Evolutionary conservation across 495 filamentous ascomycete genomes (phyloP).

Genomic region (Rhizodiscina lignyota): DNA sequence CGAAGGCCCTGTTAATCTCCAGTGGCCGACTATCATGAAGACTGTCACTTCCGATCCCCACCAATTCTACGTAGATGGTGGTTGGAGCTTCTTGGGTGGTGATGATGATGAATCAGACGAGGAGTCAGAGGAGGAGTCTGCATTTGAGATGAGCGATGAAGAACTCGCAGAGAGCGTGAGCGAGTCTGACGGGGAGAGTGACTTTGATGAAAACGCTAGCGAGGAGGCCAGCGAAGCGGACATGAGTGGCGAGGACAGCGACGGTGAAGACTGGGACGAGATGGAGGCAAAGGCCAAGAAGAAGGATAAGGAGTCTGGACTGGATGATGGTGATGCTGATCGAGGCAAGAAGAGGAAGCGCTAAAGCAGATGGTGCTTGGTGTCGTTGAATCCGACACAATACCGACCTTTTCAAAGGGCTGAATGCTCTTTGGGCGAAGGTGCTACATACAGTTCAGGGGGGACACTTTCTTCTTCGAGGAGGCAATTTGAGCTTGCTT

Average conservation of each 20-base stretch:
- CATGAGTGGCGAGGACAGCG: slow-evolving; percentile 35
- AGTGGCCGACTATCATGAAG: slow-evolving; percentile 99
- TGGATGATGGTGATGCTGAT: slow-evolving; percentile 48
- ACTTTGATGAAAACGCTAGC: slow-evolving; percentile 83
- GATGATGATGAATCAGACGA: slow-evolving; percentile 77
- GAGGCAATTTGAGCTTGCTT: no score
- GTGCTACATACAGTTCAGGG: no score
- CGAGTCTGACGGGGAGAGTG: slow-evolving; percentile 81
- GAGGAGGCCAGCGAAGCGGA: slow-evolving; percentile 51
- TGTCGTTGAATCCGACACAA: no score
- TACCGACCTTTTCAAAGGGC: no score
- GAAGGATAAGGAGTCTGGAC: slow-evolving; percentile 59
- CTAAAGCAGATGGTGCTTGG: no score
- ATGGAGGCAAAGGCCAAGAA: slow-evolving; percentile 78
- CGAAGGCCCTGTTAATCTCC: slow-evolving; percentile 92
- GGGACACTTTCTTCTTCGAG: no score
- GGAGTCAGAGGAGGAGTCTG: slow-evolving; percentile 72
- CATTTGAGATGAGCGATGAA: slow-evolving; percentile 75
- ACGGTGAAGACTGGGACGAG: slow-evolving; percentile 87
- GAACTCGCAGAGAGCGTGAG: slow-evolving; percentile 68
- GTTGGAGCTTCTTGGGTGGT: slow-evolving; percentile 82
- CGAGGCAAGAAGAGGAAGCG: slow-evolving; percentile 38
- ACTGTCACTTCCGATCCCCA: slow-evolving; percentile 88
- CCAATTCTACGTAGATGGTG: slow-evolving; percentile 85
- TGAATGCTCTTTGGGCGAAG: no score